Conservation (phyloP, 2,329 filamentous ascomycete genomes). For the Mycocentrospora acerina region DNA sequence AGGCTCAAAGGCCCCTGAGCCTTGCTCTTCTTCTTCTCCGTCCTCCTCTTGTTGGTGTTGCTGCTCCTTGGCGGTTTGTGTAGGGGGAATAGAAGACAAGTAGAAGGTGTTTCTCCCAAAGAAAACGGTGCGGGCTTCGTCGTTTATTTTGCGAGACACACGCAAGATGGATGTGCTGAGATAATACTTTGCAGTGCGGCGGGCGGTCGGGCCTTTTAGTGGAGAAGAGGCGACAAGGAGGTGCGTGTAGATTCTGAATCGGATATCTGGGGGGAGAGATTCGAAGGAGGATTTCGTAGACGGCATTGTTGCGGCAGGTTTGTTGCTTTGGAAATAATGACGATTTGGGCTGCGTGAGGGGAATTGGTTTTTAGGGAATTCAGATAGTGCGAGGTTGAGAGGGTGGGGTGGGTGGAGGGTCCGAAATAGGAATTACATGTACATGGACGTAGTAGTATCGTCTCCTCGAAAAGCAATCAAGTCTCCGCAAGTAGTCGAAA, state of each 20-base stretch:
- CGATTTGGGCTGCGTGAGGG: no score
- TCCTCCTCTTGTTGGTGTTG: neutral
- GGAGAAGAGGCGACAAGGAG: slow-evolving; percentile 23
- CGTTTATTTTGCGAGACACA: slow-evolving; percentile 42
- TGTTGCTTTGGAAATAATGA: no score
- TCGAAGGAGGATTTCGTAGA: slow-evolving; percentile 12
- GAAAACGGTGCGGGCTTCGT: slow-evolving; percentile 45
- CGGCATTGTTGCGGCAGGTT: no score
- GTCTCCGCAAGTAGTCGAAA: no score
- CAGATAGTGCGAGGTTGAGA: no score
- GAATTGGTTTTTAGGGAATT: no score
- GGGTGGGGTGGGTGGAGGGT: no score
- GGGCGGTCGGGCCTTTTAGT: slow-evolving; percentile 21
- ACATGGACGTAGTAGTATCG: no score
- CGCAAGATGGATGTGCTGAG: slow-evolving; percentile 41
- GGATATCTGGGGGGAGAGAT: slow-evolving; percentile 32
- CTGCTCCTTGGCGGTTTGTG: neutral
- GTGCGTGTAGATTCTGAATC: slow-evolving; percentile 31
- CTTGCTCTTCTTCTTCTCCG: slow-evolving; percentile 6
- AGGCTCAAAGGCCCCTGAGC: slow-evolving; percentile 26
- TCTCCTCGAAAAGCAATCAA: no score
- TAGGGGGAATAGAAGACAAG: slow-evolving; percentile 18
- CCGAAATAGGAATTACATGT: no score
- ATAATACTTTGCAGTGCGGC: slow-evolving; percentile 27
- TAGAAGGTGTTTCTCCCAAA: slow-evolving; percentile 46